Evolutionary conservation across 805 yeast species (phyloP), one percentile per base, ranked within the genome.

Genomic region (Myxozyma neglecta): DNA sequence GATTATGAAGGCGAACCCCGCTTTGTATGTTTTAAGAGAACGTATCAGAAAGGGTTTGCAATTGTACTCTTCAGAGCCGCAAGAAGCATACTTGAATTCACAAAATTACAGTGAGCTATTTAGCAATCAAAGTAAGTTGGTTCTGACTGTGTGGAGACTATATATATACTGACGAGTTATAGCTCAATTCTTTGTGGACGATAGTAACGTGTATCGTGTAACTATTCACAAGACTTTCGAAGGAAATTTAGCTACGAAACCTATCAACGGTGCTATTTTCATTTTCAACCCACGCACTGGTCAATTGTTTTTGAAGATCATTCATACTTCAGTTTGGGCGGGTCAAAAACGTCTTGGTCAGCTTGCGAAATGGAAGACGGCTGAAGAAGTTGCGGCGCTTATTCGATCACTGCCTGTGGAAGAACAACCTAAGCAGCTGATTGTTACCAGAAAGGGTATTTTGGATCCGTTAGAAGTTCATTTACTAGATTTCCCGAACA

Each of bases 321-420:
- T 94, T 61, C 98, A 93, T 70, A 90, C 96, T 0, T 88, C 96
- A 6, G 96, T 90, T 1, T 94, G 97, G 96, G 87, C 96, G 3
- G 99, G 99, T 18, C 98, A 94, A 74, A 92, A 90, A 70, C 87
- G 97, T 69, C 80, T 93, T 63, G 87, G 94, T 35, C 97, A 94
- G 71, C 77, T 94, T 66, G 92, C 98, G 1, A 94, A 94, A 72
- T 94, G 99, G 99, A 94, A 93, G 73, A 86, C 98, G 1, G 98
- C 99, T 0, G 99, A 94, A 75, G 98, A 93, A 74, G 96, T 90
- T 24, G 93, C 97, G 14, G 96, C 96, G 0, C 77, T 94, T 66
- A 82, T 94, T 18, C 81, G 97, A 47, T 89, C 97, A 0, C 76
- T 94, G 57, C 97, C 97, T 0, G 81, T 85, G 57, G 97, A 93